Evolutionary conservation across 2,329 filamentous ascomycete species (phyloP), one percentile per base, ranked within the genome.

Genomic region (Neonectria sp.): DNA sequence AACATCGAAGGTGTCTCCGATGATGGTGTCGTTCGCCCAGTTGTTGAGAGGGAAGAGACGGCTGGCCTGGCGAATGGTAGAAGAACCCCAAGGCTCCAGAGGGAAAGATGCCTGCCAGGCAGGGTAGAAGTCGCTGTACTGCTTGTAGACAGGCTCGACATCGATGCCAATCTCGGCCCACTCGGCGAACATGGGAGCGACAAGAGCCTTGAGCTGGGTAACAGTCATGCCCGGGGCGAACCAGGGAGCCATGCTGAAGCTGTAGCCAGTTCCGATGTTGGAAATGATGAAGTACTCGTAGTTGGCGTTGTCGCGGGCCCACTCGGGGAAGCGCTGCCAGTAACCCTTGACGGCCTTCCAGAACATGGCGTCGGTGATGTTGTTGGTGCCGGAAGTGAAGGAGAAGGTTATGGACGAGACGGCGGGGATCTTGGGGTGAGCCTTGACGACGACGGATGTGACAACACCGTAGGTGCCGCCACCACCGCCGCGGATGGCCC

Each of bases 401-500:
- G 59, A 57, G 59, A 79, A 81, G 35, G 69, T 71, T 46, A 75
- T 78, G 8, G 61, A 27, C 12, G 84, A 75, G 3, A 75, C 75
- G 29, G 78, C 76, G 24, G 70, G 72, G 29, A 77, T 73, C 62
- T 77, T 79, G 48, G 65, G 77, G 59, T 80, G 79, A 7, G 78
- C 78, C 43, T 78, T 78, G 55, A 82, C 75, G 1, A 78, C 76
- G 33, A 79, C 72, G 9, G 80, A 83, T n/a, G 79, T 74, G 9
- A 85, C 83, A 4, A 86, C 80, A 2, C 83, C 84, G 63, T 81
- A 86, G 3, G 82, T 85, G 55, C 80, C 82, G 6, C 84, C 86
- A 2, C 89, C 88, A 2, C 89, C 88, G 6, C 88, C 88, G 49
- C 82, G 81, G 3, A 90, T 77, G 5, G 89, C 89, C 89, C 88